phyloP scores from a whole-genome alignment of 441 rosid species.

The Euphorbia celastroides region DNA sequence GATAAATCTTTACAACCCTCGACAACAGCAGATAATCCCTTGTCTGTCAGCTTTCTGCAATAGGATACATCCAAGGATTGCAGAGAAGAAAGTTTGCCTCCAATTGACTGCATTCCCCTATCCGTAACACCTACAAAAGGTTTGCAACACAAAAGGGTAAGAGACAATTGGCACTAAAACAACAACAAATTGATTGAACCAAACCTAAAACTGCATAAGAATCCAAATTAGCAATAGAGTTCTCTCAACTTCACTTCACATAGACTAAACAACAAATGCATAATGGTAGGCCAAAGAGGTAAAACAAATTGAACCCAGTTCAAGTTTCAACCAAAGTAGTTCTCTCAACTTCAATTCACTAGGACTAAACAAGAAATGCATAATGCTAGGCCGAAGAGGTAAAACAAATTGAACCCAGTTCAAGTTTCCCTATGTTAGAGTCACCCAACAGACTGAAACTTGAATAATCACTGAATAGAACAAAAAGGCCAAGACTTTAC shows the following conservation, averaged over 20 bases:
- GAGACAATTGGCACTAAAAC: not conserved
- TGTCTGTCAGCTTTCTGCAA: slow-evolving; percentile 78
- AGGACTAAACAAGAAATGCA: not conserved
- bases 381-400: not conserved
- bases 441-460: not conserved
- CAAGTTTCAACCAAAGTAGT: not conserved
- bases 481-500: slow-evolving; percentile 23
- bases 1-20: slow-evolving; percentile 63
- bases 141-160: too few species aligned
- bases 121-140: slow-evolving; percentile 57
- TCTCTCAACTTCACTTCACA: not conserved
- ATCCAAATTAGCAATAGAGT: too few species aligned
- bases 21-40: slow-evolving; percentile 73
- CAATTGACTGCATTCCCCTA: slow-evolving; percentile 61
- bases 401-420: not conserved
- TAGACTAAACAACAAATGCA: not conserved
- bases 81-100: slow-evolving; percentile 53
- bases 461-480: not conserved
- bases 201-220: too few species aligned
- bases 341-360: not conserved
- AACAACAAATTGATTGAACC: not conserved
- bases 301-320: not conserved
- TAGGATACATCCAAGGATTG: slow-evolving; percentile 77
- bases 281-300: not conserved
- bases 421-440: not conserved